These are phyloP conservation scores for Fulvia fulva DNA, from an alignment of 2,329 filamentous ascomycete genomes.

Conservation along the genomic window DNA sequence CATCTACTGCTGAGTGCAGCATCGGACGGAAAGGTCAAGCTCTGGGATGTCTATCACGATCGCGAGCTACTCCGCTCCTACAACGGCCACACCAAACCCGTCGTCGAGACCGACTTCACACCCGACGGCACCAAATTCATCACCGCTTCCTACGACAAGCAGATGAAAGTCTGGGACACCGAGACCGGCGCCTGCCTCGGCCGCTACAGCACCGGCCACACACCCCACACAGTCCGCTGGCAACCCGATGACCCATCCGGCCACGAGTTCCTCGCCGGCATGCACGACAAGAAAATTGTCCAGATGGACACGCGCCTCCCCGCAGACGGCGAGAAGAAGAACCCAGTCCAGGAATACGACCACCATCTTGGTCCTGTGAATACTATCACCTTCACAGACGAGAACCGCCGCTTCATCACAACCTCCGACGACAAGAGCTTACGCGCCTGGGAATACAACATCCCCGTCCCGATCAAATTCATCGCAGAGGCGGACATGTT, in stretches of 20 bases:
- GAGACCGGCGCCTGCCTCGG: slow-evolving; percentile 86
- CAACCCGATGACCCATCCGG: slow-evolving; percentile 73
- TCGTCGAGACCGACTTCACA: slow-evolving; percentile 89
- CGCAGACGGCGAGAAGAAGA: slow-evolving; percentile 47
- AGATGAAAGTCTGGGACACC: slow-evolving; percentile 97
- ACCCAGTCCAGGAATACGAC: slow-evolving; percentile 94
- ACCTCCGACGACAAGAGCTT: slow-evolving; percentile 96
- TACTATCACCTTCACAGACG: slow-evolving; percentile 93
- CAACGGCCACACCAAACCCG: slow-evolving; percentile 80
- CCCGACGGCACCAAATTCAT: slow-evolving; percentile 78
- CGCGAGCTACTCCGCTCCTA: slow-evolving; percentile 88
- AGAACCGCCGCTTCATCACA: slow-evolving; percentile 92
- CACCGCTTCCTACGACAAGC: slow-evolving; percentile 86
- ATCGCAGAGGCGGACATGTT: slow-evolving; percentile 98
- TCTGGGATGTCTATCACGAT: slow-evolving; percentile 92
- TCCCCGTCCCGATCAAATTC: slow-evolving; percentile 97
- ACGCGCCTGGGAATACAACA: slow-evolving; percentile 96
- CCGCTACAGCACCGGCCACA: slow-evolving; percentile 90
- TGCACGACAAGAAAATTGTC: slow-evolving; percentile 98
- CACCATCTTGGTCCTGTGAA: slow-evolving; percentile 98
- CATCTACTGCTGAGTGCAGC: slow-evolving; percentile 87
- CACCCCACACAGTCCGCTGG: slow-evolving; percentile 90
- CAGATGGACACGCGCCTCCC: slow-evolving; percentile 78
- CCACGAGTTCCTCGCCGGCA: slow-evolving; percentile 90
- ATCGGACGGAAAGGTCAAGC: slow-evolving; percentile 84